Percentiles rank a stretch among this genome's conserved stretches.
These are phyloP conservation scores for Trichodelitschia bisporula DNA, from an alignment of 495 filamentous ascomycete genomes.

Conservation along the genomic window DNA sequence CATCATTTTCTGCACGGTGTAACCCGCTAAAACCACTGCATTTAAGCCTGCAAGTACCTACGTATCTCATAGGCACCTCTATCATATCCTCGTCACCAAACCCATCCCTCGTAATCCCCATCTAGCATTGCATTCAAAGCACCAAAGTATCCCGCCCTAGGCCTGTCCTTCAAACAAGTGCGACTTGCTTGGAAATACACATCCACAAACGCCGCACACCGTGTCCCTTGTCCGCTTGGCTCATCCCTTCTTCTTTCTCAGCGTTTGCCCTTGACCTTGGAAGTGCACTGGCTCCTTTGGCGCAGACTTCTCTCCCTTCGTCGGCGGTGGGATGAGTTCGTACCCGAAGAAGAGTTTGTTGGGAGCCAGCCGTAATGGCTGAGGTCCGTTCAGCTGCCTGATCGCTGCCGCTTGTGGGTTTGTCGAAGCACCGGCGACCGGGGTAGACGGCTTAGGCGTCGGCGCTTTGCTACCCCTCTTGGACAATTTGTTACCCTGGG, in stretches of 20 bases:
- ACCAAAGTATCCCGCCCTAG: too few relatives aligned
- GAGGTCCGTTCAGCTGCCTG: constrained; percentile 48
- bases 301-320: constrained; percentile 44
- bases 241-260: constrained; percentile 31
- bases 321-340: constrained; percentile 65
- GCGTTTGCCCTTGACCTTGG: constrained; percentile 67
- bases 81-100: too few relatives aligned
- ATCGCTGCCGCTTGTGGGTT: constrained; percentile 24
- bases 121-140: too few relatives aligned
- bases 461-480: constrained; percentile 61
- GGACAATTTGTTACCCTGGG: constrained; percentile 48
- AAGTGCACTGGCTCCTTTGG: constrained; percentile 40
- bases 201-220: too few relatives aligned
- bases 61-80: too few relatives aligned
- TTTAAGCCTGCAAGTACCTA: too few relatives aligned
- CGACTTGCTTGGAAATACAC: too few relatives aligned
- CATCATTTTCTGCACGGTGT: too few relatives aligned
- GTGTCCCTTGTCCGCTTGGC: too few relatives aligned
- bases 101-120: too few relatives aligned
- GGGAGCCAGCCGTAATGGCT: constrained; percentile 61
- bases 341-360: constrained; percentile 95
- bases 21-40: too few relatives aligned
- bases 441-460: constrained; percentile 60
- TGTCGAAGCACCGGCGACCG: constrained; percentile 41
- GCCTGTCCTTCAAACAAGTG: too few relatives aligned